Percentiles rank a stretch among this genome's conserved stretches.
Evolutionary conservation across 1,284 basidiomycete genomes (phyloP).

Genomic region (Coriolopsis trogii): DNA sequence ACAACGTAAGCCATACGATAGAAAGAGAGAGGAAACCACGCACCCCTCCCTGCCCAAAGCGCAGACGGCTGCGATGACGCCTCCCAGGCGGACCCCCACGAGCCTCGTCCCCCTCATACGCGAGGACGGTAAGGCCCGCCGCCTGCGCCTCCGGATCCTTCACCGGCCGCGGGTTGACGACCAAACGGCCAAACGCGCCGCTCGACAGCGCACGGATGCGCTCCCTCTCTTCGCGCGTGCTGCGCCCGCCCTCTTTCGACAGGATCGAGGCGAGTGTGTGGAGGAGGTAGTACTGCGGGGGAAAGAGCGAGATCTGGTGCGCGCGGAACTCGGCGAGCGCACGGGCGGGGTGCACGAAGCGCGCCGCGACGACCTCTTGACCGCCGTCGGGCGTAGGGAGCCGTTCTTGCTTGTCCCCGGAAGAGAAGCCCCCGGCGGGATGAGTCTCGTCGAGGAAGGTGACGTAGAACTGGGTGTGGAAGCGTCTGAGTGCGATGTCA

Average conservation of each 20-base stretch:
- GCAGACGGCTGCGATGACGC: conserved; percentile 55
- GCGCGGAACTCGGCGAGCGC: conserved; percentile 54
- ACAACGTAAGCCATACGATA: neutral
- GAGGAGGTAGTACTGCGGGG: conserved; percentile 72
- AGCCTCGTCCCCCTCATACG: conserved; percentile 70
- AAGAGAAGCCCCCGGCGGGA: conserved; percentile 47
- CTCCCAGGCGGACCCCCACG: conserved; percentile 60
- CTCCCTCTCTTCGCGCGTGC: conserved; percentile 47
- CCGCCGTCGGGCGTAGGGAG: conserved; percentile 70
- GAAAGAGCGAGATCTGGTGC: conserved; percentile 61
- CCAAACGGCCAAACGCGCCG: conserved; percentile 60
- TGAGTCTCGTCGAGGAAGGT: conserved; percentile 53
- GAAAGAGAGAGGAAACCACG: conserved; percentile 26
- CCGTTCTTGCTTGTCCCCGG: conserved; percentile 54
- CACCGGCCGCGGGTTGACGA: conserved; percentile 52
- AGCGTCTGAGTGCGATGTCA: conserved; percentile 49
- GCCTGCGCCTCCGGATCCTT: conserved; percentile 42
- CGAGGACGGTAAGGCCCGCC: conserved; percentile 50
- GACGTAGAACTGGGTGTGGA: conserved; percentile 69
- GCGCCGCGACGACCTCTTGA: conserved; percentile 66
- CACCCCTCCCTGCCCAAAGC: conserved; percentile 49
- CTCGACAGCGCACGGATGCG: conserved; percentile 49
- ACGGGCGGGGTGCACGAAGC: conserved; percentile 56
- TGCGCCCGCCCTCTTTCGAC: conserved; percentile 38
- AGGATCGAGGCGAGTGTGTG: conserved; percentile 57